Percentiles rank a stretch among this genome's conserved stretches.
phyloP scores from a whole-genome alignment of 2,329 filamentous ascomycete genomes.

The Aspergillus candidus region DNA sequence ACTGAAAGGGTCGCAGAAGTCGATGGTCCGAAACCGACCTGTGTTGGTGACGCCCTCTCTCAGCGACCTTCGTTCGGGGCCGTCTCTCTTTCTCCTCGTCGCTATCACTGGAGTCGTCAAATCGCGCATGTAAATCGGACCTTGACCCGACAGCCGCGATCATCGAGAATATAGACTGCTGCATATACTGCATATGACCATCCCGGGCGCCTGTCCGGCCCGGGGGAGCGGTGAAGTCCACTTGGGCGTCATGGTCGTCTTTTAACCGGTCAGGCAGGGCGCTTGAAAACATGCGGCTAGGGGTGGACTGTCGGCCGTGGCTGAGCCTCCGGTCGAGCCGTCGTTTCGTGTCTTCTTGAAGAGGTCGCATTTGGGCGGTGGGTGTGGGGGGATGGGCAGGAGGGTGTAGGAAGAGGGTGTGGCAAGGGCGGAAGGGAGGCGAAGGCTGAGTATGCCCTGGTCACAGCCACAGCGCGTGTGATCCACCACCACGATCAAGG shows the following conservation, averaged over 20 bases:
- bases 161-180: conserved; percentile 89
- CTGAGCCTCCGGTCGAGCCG: conserved; percentile 37
- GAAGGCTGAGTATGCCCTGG: too few species aligned
- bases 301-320: conserved; percentile 38
- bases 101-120: conserved; percentile 79
- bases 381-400: conserved; percentile 1
- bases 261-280: conserved; percentile 54
- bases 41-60: conserved; percentile 45
- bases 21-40: conserved; percentile 60
- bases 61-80: conserved; percentile 20
- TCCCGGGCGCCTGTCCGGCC: conserved; percentile 30
- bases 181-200: conserved; percentile 61
- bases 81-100: conserved; percentile 47
- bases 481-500: conserved; percentile 1
- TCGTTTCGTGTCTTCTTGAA: conserved; percentile 38
- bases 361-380: conserved; percentile 26
- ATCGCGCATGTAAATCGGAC: conserved; percentile 73
- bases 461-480: too few species aligned
- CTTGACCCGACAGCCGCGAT: conserved; percentile 81
- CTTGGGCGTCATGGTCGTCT: conserved; percentile 54
- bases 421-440: neutral
- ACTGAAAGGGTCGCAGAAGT: conserved; percentile 54
- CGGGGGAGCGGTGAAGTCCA: conserved; percentile 56
- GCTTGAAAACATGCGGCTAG: conserved; percentile 41
- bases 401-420: neutral